Percentiles rank a stretch among this genome's conserved stretches.
These are phyloP conservation scores for Dendrocalamus latiflorus DNA, from an alignment of 202 grass and related monocot species.

Conservation along the genomic window DNA sequence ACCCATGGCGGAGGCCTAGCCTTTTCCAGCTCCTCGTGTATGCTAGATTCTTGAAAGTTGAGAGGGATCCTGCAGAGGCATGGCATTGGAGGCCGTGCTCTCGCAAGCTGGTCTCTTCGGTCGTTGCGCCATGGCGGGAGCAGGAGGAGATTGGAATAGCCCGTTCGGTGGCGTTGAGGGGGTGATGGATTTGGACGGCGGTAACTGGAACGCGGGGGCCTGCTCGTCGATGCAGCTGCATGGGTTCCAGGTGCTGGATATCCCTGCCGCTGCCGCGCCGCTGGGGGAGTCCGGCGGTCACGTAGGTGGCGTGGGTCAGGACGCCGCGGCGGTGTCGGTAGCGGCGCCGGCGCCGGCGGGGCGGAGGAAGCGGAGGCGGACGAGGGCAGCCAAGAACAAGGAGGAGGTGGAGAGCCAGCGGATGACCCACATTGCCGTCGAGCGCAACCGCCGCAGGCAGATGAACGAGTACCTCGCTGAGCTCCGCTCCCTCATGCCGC, in stretches of 20 bases:
- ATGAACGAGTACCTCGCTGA: constrained; percentile 76
- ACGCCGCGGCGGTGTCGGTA: neutral
- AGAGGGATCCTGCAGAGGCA: constrained; percentile 20
- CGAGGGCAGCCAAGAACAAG: constrained; percentile 54
- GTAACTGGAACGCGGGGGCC: constrained; percentile 25
- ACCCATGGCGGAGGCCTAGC: constrained; percentile 9
- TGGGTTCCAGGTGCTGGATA: constrained; percentile 35
- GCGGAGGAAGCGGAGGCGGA: constrained; percentile 48
- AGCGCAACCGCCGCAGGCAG: constrained; percentile 86
- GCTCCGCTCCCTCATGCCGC: constrained; percentile 67
- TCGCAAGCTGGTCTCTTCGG: constrained; percentile 31
- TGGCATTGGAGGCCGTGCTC: constrained; percentile 65
- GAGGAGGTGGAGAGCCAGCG: constrained; percentile 92
- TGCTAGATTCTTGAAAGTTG: constrained; percentile 7
- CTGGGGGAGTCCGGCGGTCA: neutral
- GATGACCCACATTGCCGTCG: constrained; percentile 97
- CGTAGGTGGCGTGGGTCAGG: neutral
- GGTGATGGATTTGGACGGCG: neutral
- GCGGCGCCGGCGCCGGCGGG: neutral
- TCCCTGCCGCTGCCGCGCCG: neutral
- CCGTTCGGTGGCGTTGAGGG: constrained; percentile 23
- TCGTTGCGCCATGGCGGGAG: constrained; percentile 36
- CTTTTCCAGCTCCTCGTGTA: neutral
- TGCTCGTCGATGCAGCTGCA: constrained; percentile 25
- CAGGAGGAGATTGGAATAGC: constrained; percentile 30